Evolutionary conservation across 176 grass and related monocot species (phyloP).

Genomic region (Aegilops bicornis): DNA sequence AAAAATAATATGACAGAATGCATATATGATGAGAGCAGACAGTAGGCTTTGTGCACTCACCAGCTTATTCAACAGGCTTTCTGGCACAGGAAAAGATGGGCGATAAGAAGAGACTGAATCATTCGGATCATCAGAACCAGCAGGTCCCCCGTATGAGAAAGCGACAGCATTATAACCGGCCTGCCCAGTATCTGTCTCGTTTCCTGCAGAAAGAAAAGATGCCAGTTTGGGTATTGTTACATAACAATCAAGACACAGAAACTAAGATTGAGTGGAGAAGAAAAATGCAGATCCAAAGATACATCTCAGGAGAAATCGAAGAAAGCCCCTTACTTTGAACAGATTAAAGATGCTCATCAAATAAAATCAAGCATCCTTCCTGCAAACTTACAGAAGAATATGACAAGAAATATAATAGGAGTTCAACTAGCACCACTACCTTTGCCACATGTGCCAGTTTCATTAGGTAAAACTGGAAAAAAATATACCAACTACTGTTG

Average conservation of each 20-base stretch:
- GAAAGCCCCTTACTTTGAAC: slow-evolving; percentile 72
- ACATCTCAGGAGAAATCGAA: slow-evolving; percentile 30
- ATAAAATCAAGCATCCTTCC: slow-evolving; percentile 66
- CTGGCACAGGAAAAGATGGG: slow-evolving; percentile 78
- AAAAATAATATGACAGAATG: slow-evolving; percentile 49
- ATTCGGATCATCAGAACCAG: slow-evolving; percentile 39
- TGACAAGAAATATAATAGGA: slow-evolving; percentile 16
- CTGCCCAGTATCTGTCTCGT: slow-evolving; percentile 19
- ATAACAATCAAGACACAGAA: slow-evolving; percentile 1
- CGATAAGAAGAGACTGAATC: slow-evolving; percentile 37
- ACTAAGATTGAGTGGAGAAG: not conserved
- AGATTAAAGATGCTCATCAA: slow-evolving; percentile 67
- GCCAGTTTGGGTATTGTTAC: slow-evolving; percentile 14
- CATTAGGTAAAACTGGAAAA: not conserved
- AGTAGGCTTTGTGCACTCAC: slow-evolving; percentile 54
- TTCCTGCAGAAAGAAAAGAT: slow-evolving; percentile 52
- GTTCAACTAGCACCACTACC: slow-evolving; percentile 29
- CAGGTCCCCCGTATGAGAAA: slow-evolving; percentile 68
- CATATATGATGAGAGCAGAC: slow-evolving; percentile 23
- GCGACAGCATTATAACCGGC: slow-evolving; percentile 56
- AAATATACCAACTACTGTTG: not conserved
- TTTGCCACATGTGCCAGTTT: not conserved
- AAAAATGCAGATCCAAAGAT: slow-evolving; percentile 21
- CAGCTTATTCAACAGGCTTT: slow-evolving; percentile 74
- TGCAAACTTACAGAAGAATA: slow-evolving; percentile 71